Evolutionary conservation across 208 protist species (phyloP).

Genomic region (Wallacemonas rigidus): DNA sequence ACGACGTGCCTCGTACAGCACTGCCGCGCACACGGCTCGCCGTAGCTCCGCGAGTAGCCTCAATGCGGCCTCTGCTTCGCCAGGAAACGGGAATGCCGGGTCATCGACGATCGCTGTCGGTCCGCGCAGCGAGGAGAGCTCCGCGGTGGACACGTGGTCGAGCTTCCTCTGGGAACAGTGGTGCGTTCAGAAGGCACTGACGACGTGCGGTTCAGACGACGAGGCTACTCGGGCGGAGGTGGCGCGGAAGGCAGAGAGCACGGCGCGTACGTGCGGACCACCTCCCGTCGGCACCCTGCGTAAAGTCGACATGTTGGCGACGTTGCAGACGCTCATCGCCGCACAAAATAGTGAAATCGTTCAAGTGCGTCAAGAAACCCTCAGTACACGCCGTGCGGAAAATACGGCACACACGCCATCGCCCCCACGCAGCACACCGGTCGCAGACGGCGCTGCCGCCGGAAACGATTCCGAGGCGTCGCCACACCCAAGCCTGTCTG

Average conservation of each 20-base stretch:
- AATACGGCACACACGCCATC: background rate
- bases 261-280: background rate
- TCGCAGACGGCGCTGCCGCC: constrained; percentile 11
- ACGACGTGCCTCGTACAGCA: constrained; percentile 16
- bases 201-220: background rate
- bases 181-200: background rate
- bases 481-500: background rate
- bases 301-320: constrained; percentile 27
- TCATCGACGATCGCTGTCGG: constrained; percentile 11
- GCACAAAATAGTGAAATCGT: constrained; percentile 38
- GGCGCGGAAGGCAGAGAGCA: background rate
- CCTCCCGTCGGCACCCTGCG: constrained; percentile 2
- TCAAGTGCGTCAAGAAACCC: constrained; percentile 30
- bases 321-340: constrained; percentile 43
- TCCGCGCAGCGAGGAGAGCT: constrained; percentile 13
- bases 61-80: background rate
- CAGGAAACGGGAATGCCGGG: background rate
- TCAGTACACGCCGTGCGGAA: constrained; percentile 26
- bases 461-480: background rate
- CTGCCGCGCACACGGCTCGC: background rate
- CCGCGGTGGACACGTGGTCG: constrained; percentile 49
- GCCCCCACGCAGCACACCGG: background rate
- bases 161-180: constrained; percentile 22
- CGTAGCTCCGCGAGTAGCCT: background rate
- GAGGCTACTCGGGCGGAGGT: background rate